These are phyloP conservation scores for Boletellus ananas DNA, from an alignment of 768 basidiomycete species.

Conservation along the genomic window DNA sequence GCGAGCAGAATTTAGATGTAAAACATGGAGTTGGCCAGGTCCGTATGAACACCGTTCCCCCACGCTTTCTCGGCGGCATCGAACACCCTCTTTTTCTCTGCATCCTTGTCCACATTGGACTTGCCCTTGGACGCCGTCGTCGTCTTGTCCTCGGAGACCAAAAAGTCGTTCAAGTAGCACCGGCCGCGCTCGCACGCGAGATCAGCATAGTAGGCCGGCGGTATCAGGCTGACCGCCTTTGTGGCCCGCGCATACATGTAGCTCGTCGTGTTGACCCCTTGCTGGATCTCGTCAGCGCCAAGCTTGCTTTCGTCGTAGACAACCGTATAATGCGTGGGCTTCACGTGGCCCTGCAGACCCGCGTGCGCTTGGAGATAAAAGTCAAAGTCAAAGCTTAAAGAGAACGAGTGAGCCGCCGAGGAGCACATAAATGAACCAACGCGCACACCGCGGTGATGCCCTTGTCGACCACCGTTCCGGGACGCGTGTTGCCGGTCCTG, in stretches of 20 bases:
- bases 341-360: conserved; percentile 67
- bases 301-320: conserved; percentile 74
- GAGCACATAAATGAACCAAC: neutral
- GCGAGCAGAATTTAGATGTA: conserved; percentile 47
- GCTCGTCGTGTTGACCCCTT: conserved; percentile 62
- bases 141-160: conserved; percentile 53
- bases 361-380: conserved; percentile 73
- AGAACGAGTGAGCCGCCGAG: neutral
- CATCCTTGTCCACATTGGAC: conserved; percentile 31
- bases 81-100: conserved; percentile 21
- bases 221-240: conserved; percentile 76
- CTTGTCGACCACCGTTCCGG: conserved; percentile 78
- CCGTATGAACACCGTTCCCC: conserved; percentile 54
- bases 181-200: conserved; percentile 78
- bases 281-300: conserved; percentile 69
- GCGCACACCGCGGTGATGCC: conserved; percentile 69
- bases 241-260: conserved; percentile 83
- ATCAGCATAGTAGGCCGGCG: conserved; percentile 79
- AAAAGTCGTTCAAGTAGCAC: conserved; percentile 69
- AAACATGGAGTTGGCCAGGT: conserved; percentile 67
- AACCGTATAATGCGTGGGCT: conserved; percentile 75
- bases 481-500: conserved; percentile 70
- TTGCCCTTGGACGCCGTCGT: conserved; percentile 33
- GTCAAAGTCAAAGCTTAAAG: conserved; percentile 55
- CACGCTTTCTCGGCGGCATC: conserved; percentile 33